Evolutionary conservation across 83 land plant genomes (phyloP).

Genomic region (Picea abies): DNA sequence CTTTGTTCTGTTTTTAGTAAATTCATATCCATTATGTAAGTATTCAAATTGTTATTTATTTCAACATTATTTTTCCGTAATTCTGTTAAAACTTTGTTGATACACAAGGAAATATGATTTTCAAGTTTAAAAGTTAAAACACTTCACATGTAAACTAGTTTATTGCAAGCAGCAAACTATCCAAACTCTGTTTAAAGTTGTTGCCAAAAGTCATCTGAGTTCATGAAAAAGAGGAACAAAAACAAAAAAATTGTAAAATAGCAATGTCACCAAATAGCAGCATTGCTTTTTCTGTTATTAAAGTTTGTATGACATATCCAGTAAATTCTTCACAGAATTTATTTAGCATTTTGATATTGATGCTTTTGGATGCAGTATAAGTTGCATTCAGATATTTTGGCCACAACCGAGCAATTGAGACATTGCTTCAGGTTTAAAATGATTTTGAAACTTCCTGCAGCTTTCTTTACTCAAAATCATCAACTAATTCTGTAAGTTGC

Average conservation of each 20-base stretch:
- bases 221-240: neutral
- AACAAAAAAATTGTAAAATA: neutral
- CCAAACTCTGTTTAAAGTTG: neutral
- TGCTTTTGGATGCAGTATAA: neutral
- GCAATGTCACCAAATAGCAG: neutral
- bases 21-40: neutral
- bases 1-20: neutral
- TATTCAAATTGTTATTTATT: neutral
- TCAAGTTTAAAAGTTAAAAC: neutral
- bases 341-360: neutral
- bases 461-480: constrained; percentile 2
- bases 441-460: neutral
- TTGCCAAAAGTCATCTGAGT: neutral
- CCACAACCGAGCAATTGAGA: neutral
- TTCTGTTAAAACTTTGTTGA: neutral
- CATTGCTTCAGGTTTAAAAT: neutral
- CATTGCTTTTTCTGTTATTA: neutral
- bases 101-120: neutral
- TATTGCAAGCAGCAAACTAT: neutral
- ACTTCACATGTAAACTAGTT: neutral
- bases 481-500: neutral
- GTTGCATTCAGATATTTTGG: neutral
- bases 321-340: neutral
- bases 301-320: neutral
- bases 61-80: neutral